Percentiles rank a stretch among this genome's conserved stretches.
phyloP scores from a whole-genome alignment of 768 basidiomycete species.

The Mycena amicta region DNA sequence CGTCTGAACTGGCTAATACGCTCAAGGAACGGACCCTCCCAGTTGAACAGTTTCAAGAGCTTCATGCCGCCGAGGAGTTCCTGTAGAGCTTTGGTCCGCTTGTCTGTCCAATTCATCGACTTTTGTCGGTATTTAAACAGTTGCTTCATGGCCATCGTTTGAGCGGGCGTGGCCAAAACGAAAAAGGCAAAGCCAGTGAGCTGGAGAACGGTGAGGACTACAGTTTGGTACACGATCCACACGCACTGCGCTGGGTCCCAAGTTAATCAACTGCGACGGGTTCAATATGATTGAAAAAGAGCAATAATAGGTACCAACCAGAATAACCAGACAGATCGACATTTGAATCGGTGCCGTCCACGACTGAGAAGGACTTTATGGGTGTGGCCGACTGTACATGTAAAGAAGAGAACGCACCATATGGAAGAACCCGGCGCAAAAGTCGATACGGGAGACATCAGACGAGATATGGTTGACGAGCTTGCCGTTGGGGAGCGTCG shows the following conservation, averaged over 20 bases:
- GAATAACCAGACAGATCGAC: constrained; percentile 71
- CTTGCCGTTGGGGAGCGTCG: constrained; percentile 82
- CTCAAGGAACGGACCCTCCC: constrained; percentile 81
- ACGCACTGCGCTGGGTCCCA: constrained; percentile 60
- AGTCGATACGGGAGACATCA: constrained; percentile 90
- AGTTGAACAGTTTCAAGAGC: constrained; percentile 90
- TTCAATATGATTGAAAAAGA: neutral
- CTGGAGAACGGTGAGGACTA: neutral
- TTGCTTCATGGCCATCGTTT: constrained; percentile 71
- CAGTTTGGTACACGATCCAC: neutral
- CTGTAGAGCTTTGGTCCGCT: constrained; percentile 84
- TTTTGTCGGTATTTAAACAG: constrained; percentile 70
- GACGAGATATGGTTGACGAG: constrained; percentile 94
- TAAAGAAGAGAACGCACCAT: constrained; percentile 39
- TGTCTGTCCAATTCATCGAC: constrained; percentile 89
- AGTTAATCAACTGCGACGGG: constrained; percentile 48
- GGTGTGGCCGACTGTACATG: neutral
- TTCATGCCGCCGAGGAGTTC: constrained; percentile 90
- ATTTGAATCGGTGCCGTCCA: constrained; percentile 82
- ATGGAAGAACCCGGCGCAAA: constrained; percentile 79
- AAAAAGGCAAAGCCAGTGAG: constrained; percentile 61
- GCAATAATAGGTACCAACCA: constrained; percentile 38
- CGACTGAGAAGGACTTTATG: too few species aligned
- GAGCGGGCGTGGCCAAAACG: constrained; percentile 70
- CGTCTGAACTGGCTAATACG: constrained; percentile 70